Evolutionary conservation across 2,329 filamentous ascomycete species (phyloP).

Genomic region (Hymenoscyphus scutula): DNA sequence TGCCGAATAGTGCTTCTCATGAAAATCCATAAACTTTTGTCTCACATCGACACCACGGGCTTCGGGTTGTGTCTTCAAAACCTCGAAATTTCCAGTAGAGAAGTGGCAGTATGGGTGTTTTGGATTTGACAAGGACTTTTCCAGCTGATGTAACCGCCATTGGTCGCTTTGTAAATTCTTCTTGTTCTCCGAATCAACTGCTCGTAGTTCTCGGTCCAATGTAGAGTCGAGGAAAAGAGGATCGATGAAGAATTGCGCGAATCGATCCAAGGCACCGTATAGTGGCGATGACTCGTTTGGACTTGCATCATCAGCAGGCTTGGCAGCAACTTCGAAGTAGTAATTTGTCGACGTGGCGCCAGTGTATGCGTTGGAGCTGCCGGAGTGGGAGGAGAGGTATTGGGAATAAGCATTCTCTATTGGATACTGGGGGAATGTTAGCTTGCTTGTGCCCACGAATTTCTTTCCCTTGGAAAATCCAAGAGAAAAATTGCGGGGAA

Average conservation of each 20-base stretch:
- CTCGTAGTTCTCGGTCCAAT: slow-evolving; percentile 66
- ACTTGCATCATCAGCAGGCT: slow-evolving; percentile 65
- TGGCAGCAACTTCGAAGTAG: slow-evolving; percentile 91
- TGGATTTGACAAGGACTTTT: slow-evolving; percentile 67
- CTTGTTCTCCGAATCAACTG: slow-evolving; percentile 77
- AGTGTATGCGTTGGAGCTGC: slow-evolving; percentile 93
- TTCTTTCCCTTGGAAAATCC: neutral
- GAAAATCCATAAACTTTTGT: slow-evolving; percentile 71
- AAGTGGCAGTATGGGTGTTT: slow-evolving; percentile 72
- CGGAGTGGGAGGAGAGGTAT: slow-evolving; percentile 86
- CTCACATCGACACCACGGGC: slow-evolving; percentile 66
- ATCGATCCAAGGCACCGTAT: slow-evolving; percentile 70
- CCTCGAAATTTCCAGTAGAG: slow-evolving; percentile 69
- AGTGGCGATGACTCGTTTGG: slow-evolving; percentile 60
- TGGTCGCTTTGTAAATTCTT: slow-evolving; percentile 74
- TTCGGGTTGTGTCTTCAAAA: slow-evolving; percentile 66
- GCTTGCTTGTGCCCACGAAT: slow-evolving; percentile 14
- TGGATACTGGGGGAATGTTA: slow-evolving; percentile 61
- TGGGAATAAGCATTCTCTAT: slow-evolving; percentile 94
- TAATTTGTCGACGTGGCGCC: slow-evolving; percentile 94
- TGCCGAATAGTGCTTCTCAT: slow-evolving; percentile 69
- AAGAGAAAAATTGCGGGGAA: neutral
- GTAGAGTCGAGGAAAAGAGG: slow-evolving; percentile 70
- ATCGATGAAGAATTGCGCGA: slow-evolving; percentile 72
- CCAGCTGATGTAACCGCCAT: slow-evolving; percentile 69